Evolutionary conservation across 108 stramenopile species (phyloP).

Genomic region (Cyclotella choctawhatcheeana): DNA sequence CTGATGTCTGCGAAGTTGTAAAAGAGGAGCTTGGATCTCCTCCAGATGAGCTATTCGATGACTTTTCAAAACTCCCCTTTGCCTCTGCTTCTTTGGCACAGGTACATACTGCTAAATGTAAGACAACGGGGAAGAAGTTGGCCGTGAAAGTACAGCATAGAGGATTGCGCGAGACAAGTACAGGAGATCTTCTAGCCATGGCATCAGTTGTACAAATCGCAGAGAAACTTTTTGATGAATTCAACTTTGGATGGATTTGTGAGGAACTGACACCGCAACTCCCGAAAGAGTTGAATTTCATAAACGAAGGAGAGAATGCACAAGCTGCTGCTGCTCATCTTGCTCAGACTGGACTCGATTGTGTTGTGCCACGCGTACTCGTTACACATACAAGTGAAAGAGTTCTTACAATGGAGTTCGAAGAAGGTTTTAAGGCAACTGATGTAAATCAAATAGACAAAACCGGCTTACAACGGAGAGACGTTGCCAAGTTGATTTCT

Average conservation of each 20-base stretch:
- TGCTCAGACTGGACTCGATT: conserved; percentile 57
- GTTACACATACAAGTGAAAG: conserved; percentile 68
- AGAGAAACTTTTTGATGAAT: conserved; percentile 82
- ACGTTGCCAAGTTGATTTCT: conserved; percentile 77
- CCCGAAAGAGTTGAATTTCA: conserved; percentile 93
- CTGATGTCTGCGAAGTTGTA: conserved; percentile 66
- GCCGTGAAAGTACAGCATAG: conserved; percentile 95
- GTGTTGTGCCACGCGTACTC: conserved; percentile 79
- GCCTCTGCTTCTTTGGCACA: conserved; percentile 95
- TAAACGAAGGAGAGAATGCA: conserved; percentile 88
- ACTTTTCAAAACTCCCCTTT: conserved; percentile 83
- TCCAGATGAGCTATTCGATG: conserved; percentile 81
- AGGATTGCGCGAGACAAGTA: conserved; percentile 84
- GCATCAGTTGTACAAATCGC: conserved; percentile 68
- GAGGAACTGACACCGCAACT: conserved; percentile 93
- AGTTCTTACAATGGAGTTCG: conserved; percentile 94
- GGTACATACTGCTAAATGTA: conserved; percentile 81
- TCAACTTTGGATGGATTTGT: conserved; percentile 94
- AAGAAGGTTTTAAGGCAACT: conserved; percentile 90
- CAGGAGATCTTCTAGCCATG: conserved; percentile 87
- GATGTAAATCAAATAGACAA: conserved; percentile 71
- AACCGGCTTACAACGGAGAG: conserved; percentile 61
- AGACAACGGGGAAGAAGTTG: conserved; percentile 70
- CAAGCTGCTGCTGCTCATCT: conserved; percentile 66
- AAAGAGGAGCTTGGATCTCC: conserved; percentile 76